Percentiles rank a stretch among this genome's conserved stretches.
phyloP scores from a whole-genome alignment of 495 filamentous ascomycete species.

The Annulohypoxylon maeteangense region DNA sequence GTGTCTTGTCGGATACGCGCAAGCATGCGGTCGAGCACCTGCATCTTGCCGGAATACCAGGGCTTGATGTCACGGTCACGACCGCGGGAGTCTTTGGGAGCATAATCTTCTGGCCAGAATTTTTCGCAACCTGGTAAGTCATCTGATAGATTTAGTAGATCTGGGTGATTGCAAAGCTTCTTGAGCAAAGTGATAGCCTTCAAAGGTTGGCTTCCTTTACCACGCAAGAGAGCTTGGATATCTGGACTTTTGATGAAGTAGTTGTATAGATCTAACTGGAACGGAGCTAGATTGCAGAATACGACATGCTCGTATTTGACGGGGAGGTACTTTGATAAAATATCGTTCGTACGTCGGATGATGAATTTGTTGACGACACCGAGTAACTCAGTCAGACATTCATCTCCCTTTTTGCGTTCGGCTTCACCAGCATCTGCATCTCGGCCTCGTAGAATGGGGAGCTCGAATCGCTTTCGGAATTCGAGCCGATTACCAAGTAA shows the following conservation, averaged over 20 bases:
- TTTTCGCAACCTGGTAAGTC: slow-evolving; percentile 91
- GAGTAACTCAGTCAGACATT: slow-evolving; percentile 82
- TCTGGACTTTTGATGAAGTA: slow-evolving; percentile 96
- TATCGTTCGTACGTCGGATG: slow-evolving; percentile 97
- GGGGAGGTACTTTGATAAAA: slow-evolving; percentile 96
- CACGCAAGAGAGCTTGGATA: slow-evolving; percentile 89
- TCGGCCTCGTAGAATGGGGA: slow-evolving; percentile 91
- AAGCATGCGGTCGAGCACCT: slow-evolving; percentile 97
- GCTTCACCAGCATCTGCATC: slow-evolving; percentile 89
- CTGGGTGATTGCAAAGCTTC: slow-evolving; percentile 98
- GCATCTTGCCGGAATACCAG: slow-evolving; percentile 99
- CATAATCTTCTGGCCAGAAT: slow-evolving; percentile 86
- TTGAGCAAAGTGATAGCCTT: slow-evolving; percentile 97
- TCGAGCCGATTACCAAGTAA: slow-evolving; percentile 88
- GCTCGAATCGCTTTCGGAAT: slow-evolving; percentile 93
- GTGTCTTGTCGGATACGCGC: slow-evolving; percentile 95
- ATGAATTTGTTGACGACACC: slow-evolving; percentile 96
- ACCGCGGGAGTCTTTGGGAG: slow-evolving; percentile 85
- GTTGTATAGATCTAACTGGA: slow-evolving; percentile 93
- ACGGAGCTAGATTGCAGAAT: slow-evolving; percentile 96
- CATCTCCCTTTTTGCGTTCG: slow-evolving; percentile 85
- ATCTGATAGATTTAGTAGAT: slow-evolving; percentile 82
- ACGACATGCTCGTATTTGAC: slow-evolving; percentile 99
- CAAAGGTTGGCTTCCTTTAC: slow-evolving; percentile 94
- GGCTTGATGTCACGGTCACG: slow-evolving; percentile 91